Conservation (phyloP, 768 basidiomycete species). For the Kockovaella imperatae region DNA sequence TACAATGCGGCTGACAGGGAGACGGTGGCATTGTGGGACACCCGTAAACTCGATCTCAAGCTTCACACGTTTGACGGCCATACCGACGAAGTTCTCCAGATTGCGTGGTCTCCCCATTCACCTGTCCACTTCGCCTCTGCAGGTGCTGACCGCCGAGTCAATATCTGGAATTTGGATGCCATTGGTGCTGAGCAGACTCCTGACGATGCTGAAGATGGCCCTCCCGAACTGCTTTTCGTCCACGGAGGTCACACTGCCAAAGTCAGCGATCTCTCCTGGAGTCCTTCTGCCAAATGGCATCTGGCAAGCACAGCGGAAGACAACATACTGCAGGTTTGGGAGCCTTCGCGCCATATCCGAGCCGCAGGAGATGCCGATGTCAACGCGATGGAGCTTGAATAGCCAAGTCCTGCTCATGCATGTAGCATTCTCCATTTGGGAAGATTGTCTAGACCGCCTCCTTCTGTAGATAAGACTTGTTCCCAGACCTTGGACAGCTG, state of each 20-base stretch:
- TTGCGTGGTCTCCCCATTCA: slow-evolving; percentile 92
- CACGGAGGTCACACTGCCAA: slow-evolving; percentile 70
- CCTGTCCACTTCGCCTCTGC: slow-evolving; percentile 89
- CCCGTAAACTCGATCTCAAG: slow-evolving; percentile 59
- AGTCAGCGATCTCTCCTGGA: slow-evolving; percentile 93
- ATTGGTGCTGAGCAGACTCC: slow-evolving; percentile 95
- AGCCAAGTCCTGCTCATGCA: too few species aligned
- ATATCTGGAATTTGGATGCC: slow-evolving; percentile 85
- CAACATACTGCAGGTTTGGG: slow-evolving; percentile 96
- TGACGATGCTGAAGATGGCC: slow-evolving; percentile 96
- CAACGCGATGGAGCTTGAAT: slow-evolving; percentile 75
- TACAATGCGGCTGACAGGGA: slow-evolving; percentile 42
- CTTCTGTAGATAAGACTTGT: slow-evolving; percentile 7
- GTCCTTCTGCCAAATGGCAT: slow-evolving; percentile 71
- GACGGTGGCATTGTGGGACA: slow-evolving; percentile 84
- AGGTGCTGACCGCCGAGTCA: slow-evolving; percentile 83
- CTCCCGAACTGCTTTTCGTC: slow-evolving; percentile 89
- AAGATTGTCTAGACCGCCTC: slow-evolving; percentile 26
- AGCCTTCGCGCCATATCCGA: slow-evolving; percentile 89
- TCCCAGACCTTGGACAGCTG: slow-evolving; percentile 35
- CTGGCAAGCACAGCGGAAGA: slow-evolving; percentile 85
- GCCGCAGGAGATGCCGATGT: slow-evolving; percentile 80
- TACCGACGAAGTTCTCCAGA: slow-evolving; percentile 85
- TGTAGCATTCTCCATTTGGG: too few species aligned
- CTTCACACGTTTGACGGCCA: slow-evolving; percentile 89